Evolutionary conservation across 306 rosid genomes (phyloP).

Genomic region (Dalbergia cultrata): DNA sequence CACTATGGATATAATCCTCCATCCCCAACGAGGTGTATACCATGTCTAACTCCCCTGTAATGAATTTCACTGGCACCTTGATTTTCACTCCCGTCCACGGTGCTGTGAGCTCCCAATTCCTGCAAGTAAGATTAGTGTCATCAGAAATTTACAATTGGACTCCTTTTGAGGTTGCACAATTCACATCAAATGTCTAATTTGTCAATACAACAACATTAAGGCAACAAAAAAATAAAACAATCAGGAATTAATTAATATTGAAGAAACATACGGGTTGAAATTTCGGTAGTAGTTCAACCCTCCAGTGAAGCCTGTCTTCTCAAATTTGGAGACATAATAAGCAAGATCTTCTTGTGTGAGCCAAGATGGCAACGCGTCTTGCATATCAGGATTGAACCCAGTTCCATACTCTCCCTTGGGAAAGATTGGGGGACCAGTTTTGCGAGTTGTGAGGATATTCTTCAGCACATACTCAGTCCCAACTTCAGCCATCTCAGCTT

Average conservation of each 20-base stretch:
- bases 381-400: conserved; percentile 1
- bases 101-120: conserved; percentile 55
- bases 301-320: conserved; percentile 47
- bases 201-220: no score
- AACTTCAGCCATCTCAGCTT: conserved; percentile 9
- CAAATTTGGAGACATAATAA: conserved; percentile 44
- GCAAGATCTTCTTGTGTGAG: conserved; percentile 45
- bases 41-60: conserved; percentile 50
- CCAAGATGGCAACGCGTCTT: conserved; percentile 44
- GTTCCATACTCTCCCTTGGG: conserved; percentile 25
- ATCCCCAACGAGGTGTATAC: conserved; percentile 26
- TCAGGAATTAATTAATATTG: no score
- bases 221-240: no score
- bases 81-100: conserved; percentile 46
- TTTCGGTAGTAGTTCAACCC: conserved; percentile 47
- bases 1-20: conserved; percentile 44
- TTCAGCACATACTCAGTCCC: neutral
- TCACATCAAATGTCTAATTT: no score
- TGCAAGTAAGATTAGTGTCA: neutral
- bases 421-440: conserved; percentile 27
- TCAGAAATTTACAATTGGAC: no score
- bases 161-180: no score
- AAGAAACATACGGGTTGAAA: neutral
- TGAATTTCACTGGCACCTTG: conserved; percentile 41
- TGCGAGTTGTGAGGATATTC: conserved; percentile 16